These are phyloP conservation scores for Pythium vanterpoolii DNA, from an alignment of 352 stramenopile species.

Conservation along the genomic window DNA sequence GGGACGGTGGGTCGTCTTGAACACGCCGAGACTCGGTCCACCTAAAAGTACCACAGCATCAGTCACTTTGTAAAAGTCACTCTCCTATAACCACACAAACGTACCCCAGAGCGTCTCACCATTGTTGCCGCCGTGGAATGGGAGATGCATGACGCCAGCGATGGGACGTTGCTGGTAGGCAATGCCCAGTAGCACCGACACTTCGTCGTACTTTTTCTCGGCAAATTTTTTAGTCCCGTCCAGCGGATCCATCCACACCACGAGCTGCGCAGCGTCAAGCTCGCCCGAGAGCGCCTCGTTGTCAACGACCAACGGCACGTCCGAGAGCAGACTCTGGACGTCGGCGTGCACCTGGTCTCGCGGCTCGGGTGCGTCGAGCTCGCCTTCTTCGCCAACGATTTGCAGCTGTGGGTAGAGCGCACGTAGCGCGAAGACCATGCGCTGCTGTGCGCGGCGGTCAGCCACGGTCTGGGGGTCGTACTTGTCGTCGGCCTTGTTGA, in stretches of 20 bases:
- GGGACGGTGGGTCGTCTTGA: slow-evolving; percentile 35
- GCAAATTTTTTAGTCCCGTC: slow-evolving; percentile 81
- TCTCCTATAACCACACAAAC: background rate
- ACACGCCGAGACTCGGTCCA: slow-evolving; percentile 50
- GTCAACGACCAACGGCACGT: slow-evolving; percentile 18
- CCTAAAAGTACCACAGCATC: slow-evolving; percentile 23
- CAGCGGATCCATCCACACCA: slow-evolving; percentile 77
- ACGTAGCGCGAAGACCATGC: slow-evolving; percentile 59
- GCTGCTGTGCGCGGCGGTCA: slow-evolving; percentile 71
- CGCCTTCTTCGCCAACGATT: slow-evolving; percentile 71
- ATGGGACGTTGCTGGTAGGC: slow-evolving; percentile 61
- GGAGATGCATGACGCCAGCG: slow-evolving; percentile 68
- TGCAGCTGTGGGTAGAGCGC: slow-evolving; percentile 46
- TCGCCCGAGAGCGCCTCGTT: slow-evolving; percentile 15
- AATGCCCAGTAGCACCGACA: slow-evolving; percentile 76
- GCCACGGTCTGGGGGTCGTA: slow-evolving; percentile 81
- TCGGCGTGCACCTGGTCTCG: slow-evolving; percentile 52
- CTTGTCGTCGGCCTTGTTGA: slow-evolving; percentile 73
- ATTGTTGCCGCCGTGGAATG: slow-evolving; percentile 45
- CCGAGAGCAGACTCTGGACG: slow-evolving; percentile 24
- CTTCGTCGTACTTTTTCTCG: slow-evolving; percentile 64
- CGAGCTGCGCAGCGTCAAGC: slow-evolving; percentile 45
- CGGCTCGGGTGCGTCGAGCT: slow-evolving; percentile 41
- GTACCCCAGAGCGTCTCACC: slow-evolving; percentile 71
- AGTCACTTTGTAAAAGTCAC: no score